These are phyloP conservation scores for Mangifera indica DNA, from an alignment of 345 rosid species.

Conservation along the genomic window DNA sequence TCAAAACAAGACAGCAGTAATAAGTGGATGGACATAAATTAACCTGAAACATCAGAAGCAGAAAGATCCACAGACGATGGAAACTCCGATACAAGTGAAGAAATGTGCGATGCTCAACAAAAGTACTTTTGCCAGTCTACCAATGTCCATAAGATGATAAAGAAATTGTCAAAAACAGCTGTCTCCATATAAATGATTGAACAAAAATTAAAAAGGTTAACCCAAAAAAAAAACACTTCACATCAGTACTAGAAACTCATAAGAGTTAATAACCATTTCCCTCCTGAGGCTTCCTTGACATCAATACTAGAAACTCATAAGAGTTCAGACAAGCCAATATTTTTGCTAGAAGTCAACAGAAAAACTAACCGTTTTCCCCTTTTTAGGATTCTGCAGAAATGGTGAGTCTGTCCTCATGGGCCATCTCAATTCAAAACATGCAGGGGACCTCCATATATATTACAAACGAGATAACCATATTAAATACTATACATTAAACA, in stretches of 20 bases:
- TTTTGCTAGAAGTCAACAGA: slow-evolving; percentile 3
- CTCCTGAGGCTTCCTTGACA: too few relatives aligned
- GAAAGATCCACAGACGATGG: slow-evolving; percentile 93
- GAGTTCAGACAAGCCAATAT: neutral
- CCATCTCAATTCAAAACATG: slow-evolving; percentile 89
- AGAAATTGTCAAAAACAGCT: neutral
- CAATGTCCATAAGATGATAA: slow-evolving; percentile 10
- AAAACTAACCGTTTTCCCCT: slow-evolving; percentile 73
- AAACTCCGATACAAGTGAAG: slow-evolving; percentile 94
- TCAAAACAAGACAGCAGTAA: neutral
- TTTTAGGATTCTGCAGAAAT: slow-evolving; percentile 53
- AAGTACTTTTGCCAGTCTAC: slow-evolving; percentile 93
- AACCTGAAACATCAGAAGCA: slow-evolving; percentile 95
- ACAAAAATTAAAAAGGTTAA: neutral
- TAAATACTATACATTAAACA: slow-evolving; percentile 4
- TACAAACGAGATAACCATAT: slow-evolving; percentile 23
- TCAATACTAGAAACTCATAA: neutral
- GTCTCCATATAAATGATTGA: neutral
- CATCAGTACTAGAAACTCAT: neutral
- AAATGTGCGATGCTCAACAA: slow-evolving; percentile 96
- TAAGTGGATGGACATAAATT: slow-evolving; percentile 19
- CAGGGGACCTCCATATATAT: slow-evolving; percentile 65
- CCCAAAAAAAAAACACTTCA: neutral
- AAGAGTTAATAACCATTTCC: too few relatives aligned
- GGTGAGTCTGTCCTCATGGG: slow-evolving; percentile 61